Evolutionary conservation across 1,284 basidiomycete species (phyloP).

Genomic region (Pseudozyma flocculosa): DNA sequence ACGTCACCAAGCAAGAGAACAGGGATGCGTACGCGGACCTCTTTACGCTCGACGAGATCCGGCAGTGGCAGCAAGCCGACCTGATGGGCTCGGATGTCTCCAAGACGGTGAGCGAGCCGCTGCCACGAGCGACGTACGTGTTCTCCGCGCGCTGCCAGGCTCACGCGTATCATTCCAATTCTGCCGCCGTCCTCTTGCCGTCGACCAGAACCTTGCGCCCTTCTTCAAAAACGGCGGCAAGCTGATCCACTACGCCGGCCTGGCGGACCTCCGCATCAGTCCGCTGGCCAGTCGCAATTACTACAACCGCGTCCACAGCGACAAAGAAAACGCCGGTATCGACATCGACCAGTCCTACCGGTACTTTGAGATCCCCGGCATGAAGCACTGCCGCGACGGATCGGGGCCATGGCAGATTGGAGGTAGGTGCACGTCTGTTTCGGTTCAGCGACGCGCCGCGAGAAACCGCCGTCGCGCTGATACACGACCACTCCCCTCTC

Average conservation of each 20-base stretch:
- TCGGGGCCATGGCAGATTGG: conserved; percentile 40
- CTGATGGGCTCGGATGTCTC: conserved; percentile 23
- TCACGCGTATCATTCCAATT: too few relatives aligned
- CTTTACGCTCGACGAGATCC: conserved; percentile 20
- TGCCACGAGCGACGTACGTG: too few relatives aligned
- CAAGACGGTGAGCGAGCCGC: conserved; percentile 14
- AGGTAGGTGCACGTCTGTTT: conserved; percentile 7
- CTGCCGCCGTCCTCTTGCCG: too few relatives aligned
- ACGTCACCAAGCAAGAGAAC: background rate
- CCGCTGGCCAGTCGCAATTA: conserved; percentile 58
- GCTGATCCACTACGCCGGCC: conserved; percentile 58
- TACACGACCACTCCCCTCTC: too few relatives aligned
- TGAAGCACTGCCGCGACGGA: conserved; percentile 59
- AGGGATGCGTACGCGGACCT: conserved; percentile 6
- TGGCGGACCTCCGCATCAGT: conserved; percentile 58
- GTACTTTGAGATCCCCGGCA: conserved; percentile 61
- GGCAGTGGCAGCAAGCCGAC: conserved; percentile 14
- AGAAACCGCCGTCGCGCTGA: too few relatives aligned
- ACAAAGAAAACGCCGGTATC: conserved; percentile 3
- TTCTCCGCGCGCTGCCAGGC: too few relatives aligned
- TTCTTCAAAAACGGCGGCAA: conserved; percentile 54
- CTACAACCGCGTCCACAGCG: conserved; percentile 57
- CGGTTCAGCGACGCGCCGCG: too few relatives aligned
- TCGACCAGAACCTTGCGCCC: conserved; percentile 2
- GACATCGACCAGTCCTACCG: conserved; percentile 59